Evolutionary conservation across 495 filamentous ascomycete genomes (phyloP).

Genomic region (Hypoxylon fragiforme): DNA sequence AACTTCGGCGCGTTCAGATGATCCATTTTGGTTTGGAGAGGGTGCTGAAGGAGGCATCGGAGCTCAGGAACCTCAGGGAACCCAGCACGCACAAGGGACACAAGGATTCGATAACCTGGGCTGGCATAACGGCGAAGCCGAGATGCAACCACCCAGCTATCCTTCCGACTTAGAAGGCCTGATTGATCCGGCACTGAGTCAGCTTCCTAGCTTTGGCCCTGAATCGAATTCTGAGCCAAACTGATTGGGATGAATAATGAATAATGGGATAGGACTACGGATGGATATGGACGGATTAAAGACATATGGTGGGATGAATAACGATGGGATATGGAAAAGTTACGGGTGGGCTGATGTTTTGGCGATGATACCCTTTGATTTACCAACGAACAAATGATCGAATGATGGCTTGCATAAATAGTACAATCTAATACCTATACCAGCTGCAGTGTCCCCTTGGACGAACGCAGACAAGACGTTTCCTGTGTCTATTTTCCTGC

Average conservation of each 20-base stretch:
- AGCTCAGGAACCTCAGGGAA: too few species aligned
- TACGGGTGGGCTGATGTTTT: not conserved
- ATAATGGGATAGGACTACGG: too few species aligned
- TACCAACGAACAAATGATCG: slow-evolving; percentile 1
- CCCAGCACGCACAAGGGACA: too few species aligned
- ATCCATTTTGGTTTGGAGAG: slow-evolving; percentile 53
- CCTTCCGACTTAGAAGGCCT: slow-evolving; percentile 20
- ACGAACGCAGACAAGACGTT: too few species aligned
- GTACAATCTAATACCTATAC: too few species aligned
- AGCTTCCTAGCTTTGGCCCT: too few species aligned
- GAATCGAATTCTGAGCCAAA: too few species aligned
- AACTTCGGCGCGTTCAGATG: slow-evolving; percentile 26
- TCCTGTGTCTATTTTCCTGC: too few species aligned
- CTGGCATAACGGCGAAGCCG: slow-evolving; percentile 28
- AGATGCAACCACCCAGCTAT: slow-evolving; percentile 26
- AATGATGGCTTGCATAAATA: too few species aligned
- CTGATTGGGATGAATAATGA: too few species aligned
- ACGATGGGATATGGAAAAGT: not conserved
- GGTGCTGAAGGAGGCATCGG: slow-evolving; percentile 1
- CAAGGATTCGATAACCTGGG: slow-evolving; percentile 9
- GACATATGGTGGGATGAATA: not conserved
- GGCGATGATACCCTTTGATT: slow-evolving; percentile 37
- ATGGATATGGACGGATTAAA: slow-evolving; percentile 1
- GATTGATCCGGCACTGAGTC: slow-evolving; percentile 29
- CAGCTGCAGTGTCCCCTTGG: too few species aligned